Base-by-base conservation (phyloP, 805 yeast species). In the Ogataea polymorpha region DNA sequence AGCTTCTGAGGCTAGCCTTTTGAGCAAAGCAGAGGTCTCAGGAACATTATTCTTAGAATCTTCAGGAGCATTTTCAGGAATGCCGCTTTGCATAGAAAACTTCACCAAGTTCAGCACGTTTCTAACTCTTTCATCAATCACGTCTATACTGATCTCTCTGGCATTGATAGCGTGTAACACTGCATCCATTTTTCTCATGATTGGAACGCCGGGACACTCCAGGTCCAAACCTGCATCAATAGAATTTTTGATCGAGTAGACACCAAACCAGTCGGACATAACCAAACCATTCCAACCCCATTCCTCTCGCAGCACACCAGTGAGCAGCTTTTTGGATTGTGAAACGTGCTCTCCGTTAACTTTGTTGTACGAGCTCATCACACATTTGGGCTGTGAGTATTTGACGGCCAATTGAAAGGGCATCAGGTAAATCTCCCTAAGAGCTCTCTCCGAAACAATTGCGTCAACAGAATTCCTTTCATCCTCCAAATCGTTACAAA, bases 201-300 rank as follows among this genome's bases (percentile, higher is more conserved):
- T 56, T 6, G 79, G 62, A 13, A 79, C 76, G 25, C 86, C 86
- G 1, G 87, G 87, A 81, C 79, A 78, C 58, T 81, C 86, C 51
- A 80, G 62, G 55, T 79, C 82, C 41, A 80, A 61, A 8, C 86
- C 86, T 24, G 77, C 75, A 33, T 71, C 69, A 35, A 80, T 54
- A 14, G 80, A 55, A 30, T 67, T 71, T 35, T 65, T 67, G 28
- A 64, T 60, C 12, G 79, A 67, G 56, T 74, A 78, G n/a, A 71
- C 70, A 27, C 86, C 86, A 56, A 55, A 75, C 86, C 86, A 80
- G 59, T 80, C 86, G 28, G 81, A 74, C 80, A 80, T 77, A 29
- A 71, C 56, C 27, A 72, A 56, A 35, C 86, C 86, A 12, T 73
- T 66, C 65, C 71, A 80, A 9, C 66, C 63, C 82, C 82, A 80